Evolutionary conservation across 768 basidiomycete species (phyloP).

Genomic region (Suillus sp.): DNA sequence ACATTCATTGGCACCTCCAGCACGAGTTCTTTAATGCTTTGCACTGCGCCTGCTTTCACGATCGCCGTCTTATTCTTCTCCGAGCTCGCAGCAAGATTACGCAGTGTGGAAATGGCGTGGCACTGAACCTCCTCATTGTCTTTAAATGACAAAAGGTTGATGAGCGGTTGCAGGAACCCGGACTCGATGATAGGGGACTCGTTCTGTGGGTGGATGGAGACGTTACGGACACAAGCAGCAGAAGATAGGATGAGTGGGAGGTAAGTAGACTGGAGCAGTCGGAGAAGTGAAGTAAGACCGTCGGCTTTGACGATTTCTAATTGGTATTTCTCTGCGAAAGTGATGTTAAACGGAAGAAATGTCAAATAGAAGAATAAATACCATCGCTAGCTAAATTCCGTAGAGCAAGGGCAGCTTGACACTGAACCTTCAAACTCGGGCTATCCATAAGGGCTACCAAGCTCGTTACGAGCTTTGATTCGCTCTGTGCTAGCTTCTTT

Average conservation of each 20-base stretch:
- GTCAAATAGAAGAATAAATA: conserved; percentile 36
- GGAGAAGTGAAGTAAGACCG: conserved; percentile 87
- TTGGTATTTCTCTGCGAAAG: conserved; percentile 87
- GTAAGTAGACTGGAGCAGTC: conserved; percentile 94
- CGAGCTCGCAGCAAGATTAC: conserved; percentile 94
- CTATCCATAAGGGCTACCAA: conserved; percentile 97
- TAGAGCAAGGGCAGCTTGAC: conserved; percentile 94
- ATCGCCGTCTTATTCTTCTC: conserved; percentile 99
- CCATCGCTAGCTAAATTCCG: conserved; percentile 97
- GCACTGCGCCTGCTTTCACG: conserved; percentile 95
- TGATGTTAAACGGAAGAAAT: conserved; percentile 1
- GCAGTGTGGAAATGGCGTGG: conserved; percentile 95
- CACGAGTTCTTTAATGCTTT: conserved; percentile 95
- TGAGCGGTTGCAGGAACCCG: conserved; percentile 93
- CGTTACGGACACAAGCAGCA: conserved; percentile 98
- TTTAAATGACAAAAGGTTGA: conserved; percentile 95
- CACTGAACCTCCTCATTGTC: conserved; percentile 99
- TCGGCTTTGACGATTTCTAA: conserved; percentile 97
- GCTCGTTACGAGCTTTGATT: conserved; percentile 93
- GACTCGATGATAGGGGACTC: conserved; percentile 99
- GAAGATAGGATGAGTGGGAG: conserved; percentile 97
- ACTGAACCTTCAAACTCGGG: conserved; percentile 96
- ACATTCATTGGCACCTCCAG: conserved; percentile 94
- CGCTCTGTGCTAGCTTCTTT: conserved; percentile 91
- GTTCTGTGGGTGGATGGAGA: conserved; percentile 97